Conservation (phyloP, 2,329 filamentous ascomycete species). For the Penicillium hesseltinei region DNA sequence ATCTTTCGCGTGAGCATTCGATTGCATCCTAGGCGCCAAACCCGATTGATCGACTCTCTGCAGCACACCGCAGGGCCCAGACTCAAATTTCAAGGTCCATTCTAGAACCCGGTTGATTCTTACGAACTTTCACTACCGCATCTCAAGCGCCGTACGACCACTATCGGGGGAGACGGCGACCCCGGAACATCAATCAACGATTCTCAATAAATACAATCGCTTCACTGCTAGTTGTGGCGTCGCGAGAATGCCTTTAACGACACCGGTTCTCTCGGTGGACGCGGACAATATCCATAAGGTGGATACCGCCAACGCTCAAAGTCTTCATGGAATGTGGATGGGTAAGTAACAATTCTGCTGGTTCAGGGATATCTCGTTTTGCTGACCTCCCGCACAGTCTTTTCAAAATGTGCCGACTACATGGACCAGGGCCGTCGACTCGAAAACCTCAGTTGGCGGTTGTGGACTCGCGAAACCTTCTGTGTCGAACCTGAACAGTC, state of each 20-base stretch:
- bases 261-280: constrained; percentile 87
- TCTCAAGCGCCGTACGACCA: constrained; percentile 43
- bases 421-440: constrained; percentile 88
- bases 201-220: not conserved
- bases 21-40: constrained; percentile 22
- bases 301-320: constrained; percentile 87
- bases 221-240: constrained; percentile 25
- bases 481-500: constrained; percentile 68
- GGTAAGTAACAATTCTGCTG: constrained; percentile 59
- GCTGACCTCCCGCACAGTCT: constrained; percentile 57
- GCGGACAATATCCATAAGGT: constrained; percentile 90
- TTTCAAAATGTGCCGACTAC: constrained; percentile 89
- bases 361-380: not conserved
- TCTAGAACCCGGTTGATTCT: constrained; percentile 14
- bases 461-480: constrained; percentile 92
- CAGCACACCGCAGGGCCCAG: constrained; percentile 18
- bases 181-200: constrained; percentile 34
- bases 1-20: constrained; percentile 8
- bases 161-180: constrained; percentile 46
- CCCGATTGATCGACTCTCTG: constrained; percentile 19
- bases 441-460: constrained; percentile 92
- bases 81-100: constrained; percentile 12
- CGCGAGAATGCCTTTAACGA: constrained; percentile 75
- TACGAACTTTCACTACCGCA: constrained; percentile 18
- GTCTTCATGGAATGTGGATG: constrained; percentile 95